Conservation (phyloP, 2,329 filamentous ascomycete species). For the Stachybotrys chlorohalonatus region DNA sequence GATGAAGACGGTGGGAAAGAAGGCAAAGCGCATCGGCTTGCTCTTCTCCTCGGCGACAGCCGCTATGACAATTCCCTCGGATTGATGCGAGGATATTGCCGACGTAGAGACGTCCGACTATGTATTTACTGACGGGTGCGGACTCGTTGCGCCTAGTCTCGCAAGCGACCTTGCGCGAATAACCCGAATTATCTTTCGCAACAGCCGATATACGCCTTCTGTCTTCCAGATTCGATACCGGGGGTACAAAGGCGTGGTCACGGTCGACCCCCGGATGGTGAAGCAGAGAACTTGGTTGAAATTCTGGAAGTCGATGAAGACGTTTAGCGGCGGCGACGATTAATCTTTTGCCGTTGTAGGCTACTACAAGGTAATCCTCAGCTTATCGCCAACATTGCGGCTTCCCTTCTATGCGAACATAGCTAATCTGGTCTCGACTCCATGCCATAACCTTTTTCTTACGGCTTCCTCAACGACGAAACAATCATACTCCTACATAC, state of each 20-base stretch:
- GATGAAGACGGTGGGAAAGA: slow-evolving; percentile 32
- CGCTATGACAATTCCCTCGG: slow-evolving; percentile 18
- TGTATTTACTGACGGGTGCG: slow-evolving; percentile 32
- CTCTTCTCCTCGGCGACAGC: slow-evolving; percentile 27
- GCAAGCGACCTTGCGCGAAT: slow-evolving; percentile 21
- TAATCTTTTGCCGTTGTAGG: slow-evolving; percentile 27
- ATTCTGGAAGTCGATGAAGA: slow-evolving; percentile 29
- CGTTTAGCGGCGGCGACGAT: slow-evolving; percentile 27
- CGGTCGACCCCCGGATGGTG: slow-evolving; percentile 20
- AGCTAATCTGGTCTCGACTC: no score
- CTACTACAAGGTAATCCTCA: slow-evolving; percentile 24
- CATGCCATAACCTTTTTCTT: slow-evolving; percentile 23
- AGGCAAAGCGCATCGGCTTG: slow-evolving; percentile 30
- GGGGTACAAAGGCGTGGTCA: slow-evolving; percentile 33
- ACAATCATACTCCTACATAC: slow-evolving; percentile 26
- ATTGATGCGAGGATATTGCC: slow-evolving; percentile 26
- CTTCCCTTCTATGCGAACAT: no score
- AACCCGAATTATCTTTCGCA: slow-evolving; percentile 22
- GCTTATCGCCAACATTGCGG: no score
- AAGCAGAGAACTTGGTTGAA: slow-evolving; percentile 8
- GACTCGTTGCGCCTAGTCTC: slow-evolving; percentile 22
- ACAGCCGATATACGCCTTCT: slow-evolving; percentile 25
- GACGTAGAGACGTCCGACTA: slow-evolving; percentile 26
- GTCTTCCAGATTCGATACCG: slow-evolving; percentile 32
- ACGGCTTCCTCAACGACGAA: slow-evolving; percentile 31